Evolutionary conservation across 176 grass and related monocot species (phyloP).

Genomic region (Cocos nucifera): DNA sequence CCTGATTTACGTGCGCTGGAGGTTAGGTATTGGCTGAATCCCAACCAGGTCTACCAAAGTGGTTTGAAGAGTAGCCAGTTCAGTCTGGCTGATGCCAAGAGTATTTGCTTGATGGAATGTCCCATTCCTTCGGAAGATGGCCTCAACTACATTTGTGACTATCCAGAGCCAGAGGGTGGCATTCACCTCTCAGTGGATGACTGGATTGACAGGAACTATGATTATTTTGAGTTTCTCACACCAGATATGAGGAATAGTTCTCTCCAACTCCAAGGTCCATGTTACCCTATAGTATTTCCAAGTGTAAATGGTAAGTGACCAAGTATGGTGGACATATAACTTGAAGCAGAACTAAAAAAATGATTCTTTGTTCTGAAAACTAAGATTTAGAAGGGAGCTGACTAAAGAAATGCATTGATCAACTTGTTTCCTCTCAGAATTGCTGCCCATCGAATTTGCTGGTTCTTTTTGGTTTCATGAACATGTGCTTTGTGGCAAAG

Average conservation of each 20-base stretch:
- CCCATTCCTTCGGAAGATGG: conserved; percentile 57
- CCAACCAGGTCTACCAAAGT: conserved; percentile 92
- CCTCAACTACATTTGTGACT: conserved; percentile 86
- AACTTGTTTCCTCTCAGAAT: too few relatives aligned
- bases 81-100: conserved; percentile 67
- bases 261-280: conserved; percentile 89
- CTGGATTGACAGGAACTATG: conserved; percentile 95
- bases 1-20: conserved; percentile 68
- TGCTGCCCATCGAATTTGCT: too few relatives aligned
- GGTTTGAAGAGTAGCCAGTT: conserved; percentile 57
- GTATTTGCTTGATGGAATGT: conserved; percentile 96
- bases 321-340: neutral
- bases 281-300: conserved; percentile 95
- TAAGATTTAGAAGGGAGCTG: too few relatives aligned
- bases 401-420: too few relatives aligned
- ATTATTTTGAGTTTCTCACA: conserved; percentile 91
- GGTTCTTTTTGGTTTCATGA: too few relatives aligned
- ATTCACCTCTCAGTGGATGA: conserved; percentile 73
- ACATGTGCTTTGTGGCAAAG: too few relatives aligned
- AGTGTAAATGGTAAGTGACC: conserved; percentile 59
- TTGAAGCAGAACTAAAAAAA: neutral
- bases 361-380: too few relatives aligned
- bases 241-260: conserved; percentile 89
- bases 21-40: conserved; percentile 85
- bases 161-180: conserved; percentile 87